phyloP scores from a whole-genome alignment of 164 flowering plant genomes.

The Magnolia changhungtana region DNA sequence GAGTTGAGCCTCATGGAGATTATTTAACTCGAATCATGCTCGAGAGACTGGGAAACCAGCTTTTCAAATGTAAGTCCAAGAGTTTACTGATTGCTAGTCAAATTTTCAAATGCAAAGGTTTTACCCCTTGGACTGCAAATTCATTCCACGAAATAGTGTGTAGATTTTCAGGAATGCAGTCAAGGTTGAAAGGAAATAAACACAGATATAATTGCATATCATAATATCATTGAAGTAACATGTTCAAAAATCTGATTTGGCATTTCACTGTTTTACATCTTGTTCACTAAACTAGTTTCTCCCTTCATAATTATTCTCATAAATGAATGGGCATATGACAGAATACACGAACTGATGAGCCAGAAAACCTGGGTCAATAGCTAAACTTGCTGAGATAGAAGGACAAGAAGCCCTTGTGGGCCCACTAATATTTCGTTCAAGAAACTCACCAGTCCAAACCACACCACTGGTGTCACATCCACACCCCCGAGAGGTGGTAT shows the following conservation, averaged over 20 bases:
- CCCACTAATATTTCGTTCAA: conserved; percentile 80
- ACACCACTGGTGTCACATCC: conserved; percentile 95
- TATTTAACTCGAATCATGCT: not conserved
- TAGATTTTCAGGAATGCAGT: not conserved
- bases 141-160: not conserved
- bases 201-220: not conserved
- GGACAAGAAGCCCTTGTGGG: conserved; percentile 90
- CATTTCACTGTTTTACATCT: not conserved
- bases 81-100: too few species aligned
- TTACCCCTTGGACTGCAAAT: too few species aligned
- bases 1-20: not conserved
- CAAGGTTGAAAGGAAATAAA: not conserved
- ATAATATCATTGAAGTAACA: not conserved
- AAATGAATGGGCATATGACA: not conserved
- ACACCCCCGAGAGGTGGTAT: conserved; percentile 97
- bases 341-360: not conserved
- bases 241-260: not conserved
- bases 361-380: not conserved
- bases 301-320: not conserved
- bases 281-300: not conserved
- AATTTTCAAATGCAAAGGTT: too few species aligned
- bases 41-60: not conserved
- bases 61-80: too few species aligned
- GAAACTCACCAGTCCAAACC: conserved; percentile 89
- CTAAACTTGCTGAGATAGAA: conserved; percentile 67